A percentile compares a stretch with the other conserved stretches of the same genome.
Evolutionary conservation across 345 rosid genomes (phyloP).

Genomic region (Eucalyptus viminalis): DNA sequence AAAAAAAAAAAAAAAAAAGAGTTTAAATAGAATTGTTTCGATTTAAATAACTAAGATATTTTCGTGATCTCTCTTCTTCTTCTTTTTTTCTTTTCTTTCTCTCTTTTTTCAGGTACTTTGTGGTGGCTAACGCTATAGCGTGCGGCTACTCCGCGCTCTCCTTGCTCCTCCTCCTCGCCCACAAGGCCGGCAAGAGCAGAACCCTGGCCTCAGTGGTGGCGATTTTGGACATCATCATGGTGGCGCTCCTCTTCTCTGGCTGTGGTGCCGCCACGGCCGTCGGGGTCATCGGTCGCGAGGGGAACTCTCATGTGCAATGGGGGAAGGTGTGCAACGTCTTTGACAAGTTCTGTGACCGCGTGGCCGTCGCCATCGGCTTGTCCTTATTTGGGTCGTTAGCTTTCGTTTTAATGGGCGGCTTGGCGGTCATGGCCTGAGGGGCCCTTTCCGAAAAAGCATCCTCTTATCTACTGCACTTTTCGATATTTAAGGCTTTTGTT

Average conservation of each 20-base stretch:
- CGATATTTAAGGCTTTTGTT: neutral
- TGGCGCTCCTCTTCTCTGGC: conserved; percentile 44
- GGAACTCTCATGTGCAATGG: conserved; percentile 64
- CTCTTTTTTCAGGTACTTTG: conserved; percentile 20
- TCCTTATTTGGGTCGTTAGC: conserved; percentile 25
- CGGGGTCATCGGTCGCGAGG: conserved; percentile 38
- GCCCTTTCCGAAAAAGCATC: neutral
- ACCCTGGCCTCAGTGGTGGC: neutral
- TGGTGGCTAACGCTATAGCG: conserved; percentile 46
- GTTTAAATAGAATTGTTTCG: neutral
- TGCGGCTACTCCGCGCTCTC: conserved; percentile 41
- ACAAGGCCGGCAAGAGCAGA: neutral
- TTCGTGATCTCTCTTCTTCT: too few relatives aligned
- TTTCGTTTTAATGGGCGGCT: conserved; percentile 3
- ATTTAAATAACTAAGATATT: neutral
- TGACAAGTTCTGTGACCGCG: conserved; percentile 38
- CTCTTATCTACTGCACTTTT: neutral
- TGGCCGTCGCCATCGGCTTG: conserved; percentile 12
- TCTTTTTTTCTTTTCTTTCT: too few relatives aligned
- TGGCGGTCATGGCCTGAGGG: neutral
- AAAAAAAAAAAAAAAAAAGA: neutral
- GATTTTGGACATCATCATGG: conserved; percentile 32
- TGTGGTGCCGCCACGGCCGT: conserved; percentile 46
- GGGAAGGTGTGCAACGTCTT: conserved; percentile 43
- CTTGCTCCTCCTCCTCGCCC: conserved; percentile 7